These are phyloP conservation scores for Calocybe gangraenosa DNA, from an alignment of 768 basidiomycete genomes.

Conservation along the genomic window DNA sequence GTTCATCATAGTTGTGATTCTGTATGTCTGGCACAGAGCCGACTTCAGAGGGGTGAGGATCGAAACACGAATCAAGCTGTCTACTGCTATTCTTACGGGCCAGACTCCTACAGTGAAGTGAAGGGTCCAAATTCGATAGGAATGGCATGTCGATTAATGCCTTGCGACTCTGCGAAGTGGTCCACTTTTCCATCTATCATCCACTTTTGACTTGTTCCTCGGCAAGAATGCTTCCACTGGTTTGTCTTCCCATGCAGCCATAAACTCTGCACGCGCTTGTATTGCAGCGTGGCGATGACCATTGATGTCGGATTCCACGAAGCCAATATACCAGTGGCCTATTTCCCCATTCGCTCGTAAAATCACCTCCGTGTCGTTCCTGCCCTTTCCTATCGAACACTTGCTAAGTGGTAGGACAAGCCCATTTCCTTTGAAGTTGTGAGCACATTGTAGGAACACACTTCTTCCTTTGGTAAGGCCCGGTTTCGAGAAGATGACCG, in stretches of 20 bases:
- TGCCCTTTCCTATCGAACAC: slow-evolving; percentile 26
- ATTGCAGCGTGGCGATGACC: slow-evolving; percentile 16
- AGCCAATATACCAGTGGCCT: slow-evolving; percentile 31
- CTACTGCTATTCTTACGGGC: too few relatives aligned
- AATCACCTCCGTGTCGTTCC: slow-evolving; percentile 28
- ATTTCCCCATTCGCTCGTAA: slow-evolving; percentile 24
- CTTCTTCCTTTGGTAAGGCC: slow-evolving; percentile 16
- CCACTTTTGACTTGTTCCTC: slow-evolving; percentile 6
- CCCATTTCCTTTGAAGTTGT: slow-evolving; percentile 25
- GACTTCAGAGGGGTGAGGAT: too few relatives aligned
- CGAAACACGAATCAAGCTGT: too few relatives aligned
- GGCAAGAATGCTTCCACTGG: slow-evolving; percentile 7
- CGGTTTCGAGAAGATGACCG: slow-evolving; percentile 21
- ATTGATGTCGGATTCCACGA: slow-evolving; percentile 22
- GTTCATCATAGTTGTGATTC: too few relatives aligned
- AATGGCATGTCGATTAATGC: not conserved
- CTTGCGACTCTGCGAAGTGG: slow-evolving; percentile 16
- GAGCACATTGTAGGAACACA: slow-evolving; percentile 28
- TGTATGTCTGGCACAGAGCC: too few relatives aligned
- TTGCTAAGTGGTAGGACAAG: slow-evolving; percentile 20
- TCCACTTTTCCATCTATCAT: slow-evolving; percentile 25
- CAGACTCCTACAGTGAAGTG: too few relatives aligned
- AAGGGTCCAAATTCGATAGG: too few relatives aligned
- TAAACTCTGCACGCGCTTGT: slow-evolving; percentile 23
- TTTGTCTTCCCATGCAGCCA: slow-evolving; percentile 24